phyloP scores from a whole-genome alignment of 305 asterid species.

The Lippia alba region DNA sequence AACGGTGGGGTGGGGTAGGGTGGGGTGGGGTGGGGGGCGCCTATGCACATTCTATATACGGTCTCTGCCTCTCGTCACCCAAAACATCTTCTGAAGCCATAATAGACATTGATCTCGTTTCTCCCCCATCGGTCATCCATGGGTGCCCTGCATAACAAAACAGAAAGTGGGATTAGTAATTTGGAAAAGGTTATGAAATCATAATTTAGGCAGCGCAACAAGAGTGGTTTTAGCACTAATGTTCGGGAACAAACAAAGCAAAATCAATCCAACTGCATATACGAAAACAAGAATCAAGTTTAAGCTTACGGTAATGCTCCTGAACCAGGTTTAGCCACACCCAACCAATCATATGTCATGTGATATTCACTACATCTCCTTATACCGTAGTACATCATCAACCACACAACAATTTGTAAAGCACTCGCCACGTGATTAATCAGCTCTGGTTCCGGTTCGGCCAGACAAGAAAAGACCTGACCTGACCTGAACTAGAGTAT shows the following conservation, averaged over 20 bases:
- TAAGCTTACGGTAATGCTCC: too few species aligned
- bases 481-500: too few species aligned
- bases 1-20: background rate
- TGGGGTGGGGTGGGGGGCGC: background rate
- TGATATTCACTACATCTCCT: too few species aligned
- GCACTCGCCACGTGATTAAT: too few species aligned
- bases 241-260: background rate
- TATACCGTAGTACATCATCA: too few species aligned
- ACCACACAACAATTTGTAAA: too few species aligned
- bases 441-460: too few species aligned
- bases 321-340: too few species aligned
- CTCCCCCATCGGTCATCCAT: slow-evolving; percentile 63
- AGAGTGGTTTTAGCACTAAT: background rate
- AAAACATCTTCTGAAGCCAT: slow-evolving; percentile 34
- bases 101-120: slow-evolving; percentile 31
- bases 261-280: too few species aligned
- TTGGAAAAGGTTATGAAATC: background rate
- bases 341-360: too few species aligned
- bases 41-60: slow-evolving; percentile 15
- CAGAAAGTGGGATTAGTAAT: background rate
- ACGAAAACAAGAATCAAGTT: too few species aligned
- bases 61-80: slow-evolving; percentile 20
- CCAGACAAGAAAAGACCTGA: too few species aligned
- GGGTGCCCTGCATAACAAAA: slow-evolving; percentile 59
- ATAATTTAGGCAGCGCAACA: background rate